Percentiles rank a stretch among this genome's conserved stretches.
These are phyloP conservation scores for Phylloporus sp. DNA, from an alignment of 768 basidiomycete species.

Conservation along the genomic window DNA sequence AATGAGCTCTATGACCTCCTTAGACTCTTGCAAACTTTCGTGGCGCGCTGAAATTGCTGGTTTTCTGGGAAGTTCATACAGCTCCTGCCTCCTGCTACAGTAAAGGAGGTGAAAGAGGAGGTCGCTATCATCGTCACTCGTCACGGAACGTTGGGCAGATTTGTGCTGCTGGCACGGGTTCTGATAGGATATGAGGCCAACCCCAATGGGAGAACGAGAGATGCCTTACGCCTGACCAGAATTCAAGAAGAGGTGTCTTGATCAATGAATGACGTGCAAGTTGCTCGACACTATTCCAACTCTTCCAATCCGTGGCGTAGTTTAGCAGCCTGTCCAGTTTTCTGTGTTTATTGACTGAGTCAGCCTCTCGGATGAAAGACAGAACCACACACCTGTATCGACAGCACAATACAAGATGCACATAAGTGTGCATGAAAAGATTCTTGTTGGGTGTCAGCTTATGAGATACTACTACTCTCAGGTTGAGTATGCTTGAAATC, in stretches of 20 bases:
- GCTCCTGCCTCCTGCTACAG: slow-evolving; percentile 15
- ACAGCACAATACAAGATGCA: slow-evolving; percentile 21
- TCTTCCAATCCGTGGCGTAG: slow-evolving; percentile 7
- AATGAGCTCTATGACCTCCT: slow-evolving; percentile 21
- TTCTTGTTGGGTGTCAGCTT: slow-evolving; percentile 15
- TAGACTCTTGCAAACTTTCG: slow-evolving; percentile 6
- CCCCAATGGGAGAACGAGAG: not conserved
- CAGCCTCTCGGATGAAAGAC: not conserved
- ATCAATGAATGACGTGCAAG: slow-evolving; percentile 15
- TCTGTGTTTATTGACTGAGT: slow-evolving; percentile 1
- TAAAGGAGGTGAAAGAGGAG: slow-evolving; percentile 18
- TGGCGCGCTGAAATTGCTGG: not conserved
- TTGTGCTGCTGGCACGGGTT: slow-evolving; percentile 11
- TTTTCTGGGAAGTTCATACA: slow-evolving; percentile 8
- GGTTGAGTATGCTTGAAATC: not conserved
- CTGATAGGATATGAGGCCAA: slow-evolving; percentile 7
- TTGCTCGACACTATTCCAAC: slow-evolving; percentile 17
- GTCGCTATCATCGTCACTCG: slow-evolving; percentile 13
- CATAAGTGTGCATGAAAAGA: slow-evolving; percentile 23
- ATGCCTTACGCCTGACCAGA: slow-evolving; percentile 11
- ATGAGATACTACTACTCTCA: not conserved
- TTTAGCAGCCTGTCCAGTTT: slow-evolving; percentile 7
- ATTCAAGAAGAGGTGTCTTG: slow-evolving; percentile 6
- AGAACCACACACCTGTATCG: slow-evolving; percentile 1
- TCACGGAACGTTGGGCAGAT: not conserved